Evolutionary conservation across 1,284 basidiomycete genomes (phyloP), one percentile per base, ranked within the genome.

Genomic region (Ganoderma multipileum): DNA sequence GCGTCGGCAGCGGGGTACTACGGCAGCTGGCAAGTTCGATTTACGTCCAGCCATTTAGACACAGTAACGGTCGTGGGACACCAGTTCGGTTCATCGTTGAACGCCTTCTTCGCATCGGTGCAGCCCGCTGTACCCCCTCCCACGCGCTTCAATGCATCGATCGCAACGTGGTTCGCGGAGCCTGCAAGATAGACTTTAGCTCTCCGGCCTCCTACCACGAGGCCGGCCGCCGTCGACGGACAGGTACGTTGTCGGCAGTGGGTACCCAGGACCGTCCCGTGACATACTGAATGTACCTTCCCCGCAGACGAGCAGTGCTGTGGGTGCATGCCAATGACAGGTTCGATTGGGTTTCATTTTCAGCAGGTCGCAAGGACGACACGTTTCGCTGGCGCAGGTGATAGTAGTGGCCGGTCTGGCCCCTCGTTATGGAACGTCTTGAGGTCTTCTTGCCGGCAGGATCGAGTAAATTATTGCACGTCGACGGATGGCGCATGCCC

Each of bases 111-210:
- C 30, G 7, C 28, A 33, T 9, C 30, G 18, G 52, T 55, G 3
- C 23, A 28, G 42, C 58, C 58, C 63, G 23, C 50, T 28, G 8
- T 26, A 52, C 38, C n/a, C 9, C 33, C 47, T 41, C 26, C 57
- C 20, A 18, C 54, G 39, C 52, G 23, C 63, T n/a, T 20, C 28
- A 26, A 54, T 36, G 11, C 44, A 65, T 57, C 28, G 42, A 26
- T 33, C 30, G 23, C 30, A 44, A 50, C 41, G 36, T 60, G 50
- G 52, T 18, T 30, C 52, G 16, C 52, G 28, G 52, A 30, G 14
- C 52, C 52, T 28, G 50, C 50, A 33, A 12, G 61, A 68, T 68
- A 64, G 54, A 47, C 62, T 64, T 61, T 58, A 44, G 66, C 42
- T 58, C 33, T 60, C 42, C 41, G 55, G 62, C 62, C 66, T 64